phyloP scores from a whole-genome alignment of 768 basidiomycete genomes.

The Stropharia rugosoannulata region DNA sequence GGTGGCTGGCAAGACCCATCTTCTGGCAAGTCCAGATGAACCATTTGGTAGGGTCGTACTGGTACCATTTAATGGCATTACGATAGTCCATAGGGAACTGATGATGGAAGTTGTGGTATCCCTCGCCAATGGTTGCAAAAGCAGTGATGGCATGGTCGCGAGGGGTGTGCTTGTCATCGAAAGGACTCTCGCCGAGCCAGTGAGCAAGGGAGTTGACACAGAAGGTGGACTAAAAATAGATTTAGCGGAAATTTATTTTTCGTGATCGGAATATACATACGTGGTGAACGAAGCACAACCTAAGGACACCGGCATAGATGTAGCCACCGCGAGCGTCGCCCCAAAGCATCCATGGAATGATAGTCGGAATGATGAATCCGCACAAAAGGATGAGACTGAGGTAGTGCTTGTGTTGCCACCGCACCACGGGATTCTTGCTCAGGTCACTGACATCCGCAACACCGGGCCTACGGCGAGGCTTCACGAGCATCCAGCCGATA shows the following conservation, averaged over 20 bases:
- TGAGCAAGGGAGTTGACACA: slow-evolving; percentile 97
- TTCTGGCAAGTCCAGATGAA: slow-evolving; percentile 67
- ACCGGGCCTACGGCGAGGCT: slow-evolving; percentile 86
- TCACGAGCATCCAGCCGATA: slow-evolving; percentile 91
- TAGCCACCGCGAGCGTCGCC: slow-evolving; percentile 85
- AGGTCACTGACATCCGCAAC: slow-evolving; percentile 89
- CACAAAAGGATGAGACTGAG: slow-evolving; percentile 64
- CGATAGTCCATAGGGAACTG: slow-evolving; percentile 97
- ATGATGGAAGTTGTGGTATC: slow-evolving; percentile 99
- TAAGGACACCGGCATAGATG: slow-evolving; percentile 77
- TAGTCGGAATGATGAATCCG: slow-evolving; percentile 72
- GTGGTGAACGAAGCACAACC: slow-evolving; percentile 87
- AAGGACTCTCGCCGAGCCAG: slow-evolving; percentile 91
- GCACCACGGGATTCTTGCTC: slow-evolving; percentile 72
- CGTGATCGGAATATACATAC: slow-evolving; percentile 40
- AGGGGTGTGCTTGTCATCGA: slow-evolving; percentile 94
- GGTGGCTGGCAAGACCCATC: slow-evolving; percentile 68
- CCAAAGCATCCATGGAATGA: slow-evolving; percentile 81
- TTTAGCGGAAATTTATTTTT: slow-evolving; percentile 1
- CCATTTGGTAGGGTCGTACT: slow-evolving; percentile 94
- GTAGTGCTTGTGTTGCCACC: slow-evolving; percentile 89
- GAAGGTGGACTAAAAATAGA: slow-evolving; percentile 75
- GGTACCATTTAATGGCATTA: slow-evolving; percentile 94
- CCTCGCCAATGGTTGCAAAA: slow-evolving; percentile 89
- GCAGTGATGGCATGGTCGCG: slow-evolving; percentile 89